These are phyloP conservation scores for Ceratobasidium sp. DNA, from an alignment of 1,284 basidiomycete species.

Conservation along the genomic window DNA sequence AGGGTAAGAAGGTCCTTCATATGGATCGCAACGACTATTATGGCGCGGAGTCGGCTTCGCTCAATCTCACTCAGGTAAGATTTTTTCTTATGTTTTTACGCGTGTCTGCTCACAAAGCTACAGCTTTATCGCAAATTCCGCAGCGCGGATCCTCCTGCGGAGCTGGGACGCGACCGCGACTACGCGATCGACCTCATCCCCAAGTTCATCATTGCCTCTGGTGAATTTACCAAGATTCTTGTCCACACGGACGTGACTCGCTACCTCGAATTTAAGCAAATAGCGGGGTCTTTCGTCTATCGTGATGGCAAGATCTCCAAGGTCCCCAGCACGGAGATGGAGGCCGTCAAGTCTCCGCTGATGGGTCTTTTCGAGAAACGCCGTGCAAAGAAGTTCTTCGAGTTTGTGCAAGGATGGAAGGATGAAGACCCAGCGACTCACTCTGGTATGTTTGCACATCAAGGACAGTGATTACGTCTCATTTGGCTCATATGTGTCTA, in stretches of 20 bases:
- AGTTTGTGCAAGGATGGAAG: conserved; percentile 95
- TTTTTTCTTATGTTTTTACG: conserved; percentile 44
- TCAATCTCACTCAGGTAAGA: conserved; percentile 94
- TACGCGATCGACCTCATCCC: conserved; percentile 96
- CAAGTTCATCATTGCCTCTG: conserved; percentile 98
- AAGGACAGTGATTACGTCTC: background rate
- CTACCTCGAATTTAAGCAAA: conserved; percentile 99
- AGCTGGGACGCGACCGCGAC: conserved; percentile 92
- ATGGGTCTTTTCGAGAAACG: conserved; percentile 99
- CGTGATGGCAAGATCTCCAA: conserved; percentile 97
- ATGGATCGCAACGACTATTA: conserved; percentile 99
- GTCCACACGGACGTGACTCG: conserved; percentile 99
- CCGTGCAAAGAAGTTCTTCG: conserved; percentile 98
- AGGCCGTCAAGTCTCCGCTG: conserved; percentile 92
- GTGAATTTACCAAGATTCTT: conserved; percentile 97
- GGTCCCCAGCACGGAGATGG: conserved; percentile 97
- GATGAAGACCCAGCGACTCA: conserved; percentile 95
- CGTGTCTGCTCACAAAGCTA: conserved; percentile 14
- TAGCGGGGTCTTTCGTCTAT: conserved; percentile 97
- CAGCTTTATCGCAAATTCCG: conserved; percentile 98
- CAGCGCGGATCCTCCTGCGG: conserved; percentile 73
- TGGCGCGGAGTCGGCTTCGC: conserved; percentile 95
- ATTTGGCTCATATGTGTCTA: conserved; percentile 2
- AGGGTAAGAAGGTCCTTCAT: conserved; percentile 99
- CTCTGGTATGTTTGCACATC: conserved; percentile 71